Base-by-base conservation (phyloP, 306 rosid genomes). In the Glycine latifolia region DNA sequence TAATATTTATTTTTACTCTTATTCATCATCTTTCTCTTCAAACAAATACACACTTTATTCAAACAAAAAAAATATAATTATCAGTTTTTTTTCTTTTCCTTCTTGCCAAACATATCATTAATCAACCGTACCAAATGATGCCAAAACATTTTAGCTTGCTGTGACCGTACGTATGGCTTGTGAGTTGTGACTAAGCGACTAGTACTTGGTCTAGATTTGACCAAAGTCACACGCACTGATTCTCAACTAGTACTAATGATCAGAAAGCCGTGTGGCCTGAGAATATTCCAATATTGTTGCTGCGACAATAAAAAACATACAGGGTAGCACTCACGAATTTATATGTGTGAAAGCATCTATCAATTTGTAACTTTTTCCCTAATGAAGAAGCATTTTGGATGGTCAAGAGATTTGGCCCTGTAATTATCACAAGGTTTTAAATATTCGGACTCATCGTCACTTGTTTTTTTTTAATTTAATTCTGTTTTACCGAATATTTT, bases 401-500 rank as follows among this genome's bases (percentile, higher is more conserved):
- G 70, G 80, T 37, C 44, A 56, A 58, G 14, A 60, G 49, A 53
- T 15, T 37, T 56, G 5, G 8, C 41, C 59, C 61, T 65, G 31
- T 35, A 33, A 37, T 67, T 8, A 47, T n/a, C 62, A 78, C 52
- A 6, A 16, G 10, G 10, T 80, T 37, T 68, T 59, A 31, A 53
- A 77, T 78, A 85, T 73, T 82, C 71, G 50, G 13, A 7, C 73
- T 77, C 78, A 81, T 73, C 83, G 3, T 44, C 59, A 2, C 20
- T 69, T 5, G 39, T 14, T n/a, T n/a, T 33, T 4, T 77, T 7
- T 26, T 26, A 26, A 26, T 55, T 26, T 56, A 33, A 56, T 33
- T 1, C 20, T 20, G 20, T 20, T 20, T 20, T 20, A 1, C 20
- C 3, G 49, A 0, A 10, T 46, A 12, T 2, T 12, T 26, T 35